Base-by-base conservation (phyloP, 2,329 filamentous ascomycete species). In the Chaetothyriales sp. region DNA sequence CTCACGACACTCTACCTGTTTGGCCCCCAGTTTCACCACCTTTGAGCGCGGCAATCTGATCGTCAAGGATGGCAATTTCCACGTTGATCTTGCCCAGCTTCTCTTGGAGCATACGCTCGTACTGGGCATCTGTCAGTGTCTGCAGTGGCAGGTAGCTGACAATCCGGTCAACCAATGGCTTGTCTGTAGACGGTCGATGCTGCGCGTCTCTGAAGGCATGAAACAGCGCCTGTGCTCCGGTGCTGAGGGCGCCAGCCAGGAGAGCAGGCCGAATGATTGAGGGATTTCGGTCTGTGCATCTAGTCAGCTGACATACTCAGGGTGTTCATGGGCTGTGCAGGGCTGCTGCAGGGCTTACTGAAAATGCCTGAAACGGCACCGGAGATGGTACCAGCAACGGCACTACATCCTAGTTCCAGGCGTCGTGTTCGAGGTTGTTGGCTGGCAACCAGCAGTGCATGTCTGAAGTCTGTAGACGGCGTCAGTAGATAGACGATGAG, bases 41-140 rank as follows among this genome's bases (percentile, higher is more conserved):
- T 28, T 46, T 47, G 5, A 58, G 48, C 7, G 67, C 71, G 46
- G 73, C 75, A 57, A 92, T 85, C 61, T 79, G 80, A 49, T 90
- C 86, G 60, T 92, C 84, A 36, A 90, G 72, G 4, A 92, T 65
- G 0, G 84, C 80, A 64, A 92, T 87, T 54, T 90, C 83, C 1
- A 78, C 83, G 57, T 92, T 82, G 2, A 90, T 68, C 55, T 72
- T 75, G 22, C 90, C 64, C 43, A 87, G 68, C 66, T 82, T 86
- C 63, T 89, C 83, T 26, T 74, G 71, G 60, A 92, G 70, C 68
- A 87, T 79, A 1, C 74, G 68, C 52, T 77, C 75, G 61, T 92
- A 92, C 59, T 92, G 80, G 22, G 82, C 74, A 58, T 92, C 81
- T 0, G 78, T 79, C 22, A 92, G 68, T 10, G 77, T 75, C 59